Conservation (phyloP, 2,329 filamentous ascomycete genomes). For the Blastomyces parvus region DNA sequence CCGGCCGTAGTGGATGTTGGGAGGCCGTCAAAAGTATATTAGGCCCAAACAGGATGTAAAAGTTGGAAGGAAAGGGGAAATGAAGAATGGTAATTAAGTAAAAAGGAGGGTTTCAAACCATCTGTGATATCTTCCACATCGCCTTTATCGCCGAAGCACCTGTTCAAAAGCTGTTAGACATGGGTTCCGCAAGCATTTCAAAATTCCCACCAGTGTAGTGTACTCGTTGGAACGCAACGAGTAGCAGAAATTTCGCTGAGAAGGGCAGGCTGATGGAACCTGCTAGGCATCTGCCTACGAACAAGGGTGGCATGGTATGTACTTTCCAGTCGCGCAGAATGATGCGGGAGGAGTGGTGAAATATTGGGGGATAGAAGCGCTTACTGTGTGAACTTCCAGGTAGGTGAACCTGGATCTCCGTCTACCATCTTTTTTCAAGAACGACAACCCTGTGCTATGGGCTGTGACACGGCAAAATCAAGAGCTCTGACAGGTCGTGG, state of each 20-base stretch:
- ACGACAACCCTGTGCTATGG: constrained; percentile 25
- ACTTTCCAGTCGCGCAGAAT: not conserved
- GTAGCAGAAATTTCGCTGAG: not conserved
- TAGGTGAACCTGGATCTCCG: constrained; percentile 85
- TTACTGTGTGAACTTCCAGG: constrained; percentile 99
- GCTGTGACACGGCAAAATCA: constrained; percentile 18
- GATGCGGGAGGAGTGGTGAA: not conserved
- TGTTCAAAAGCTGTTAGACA: constrained; percentile 30
- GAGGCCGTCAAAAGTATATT: not conserved
- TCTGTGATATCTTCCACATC: constrained; percentile 99
- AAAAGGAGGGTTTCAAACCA: constrained; percentile 45
- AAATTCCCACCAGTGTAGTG: not conserved
- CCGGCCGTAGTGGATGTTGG: constrained; percentile 6
- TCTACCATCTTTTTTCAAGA: constrained; percentile 78
- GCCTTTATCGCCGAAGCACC: constrained; percentile 98
- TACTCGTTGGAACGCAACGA: not conserved
- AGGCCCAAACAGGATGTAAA: not conserved
- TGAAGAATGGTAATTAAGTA: not conserved
- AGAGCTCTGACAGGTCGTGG: constrained; percentile 14
- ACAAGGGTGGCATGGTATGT: not conserved
- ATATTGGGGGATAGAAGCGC: constrained; percentile 31
- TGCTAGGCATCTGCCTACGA: not conserved
- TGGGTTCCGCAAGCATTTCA: not conserved
- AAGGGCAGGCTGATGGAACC: not conserved
- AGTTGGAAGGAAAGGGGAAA: not conserved